phyloP scores from a whole-genome alignment of 2,329 filamentous ascomycete genomes.

The Alternaria arborescens region DNA sequence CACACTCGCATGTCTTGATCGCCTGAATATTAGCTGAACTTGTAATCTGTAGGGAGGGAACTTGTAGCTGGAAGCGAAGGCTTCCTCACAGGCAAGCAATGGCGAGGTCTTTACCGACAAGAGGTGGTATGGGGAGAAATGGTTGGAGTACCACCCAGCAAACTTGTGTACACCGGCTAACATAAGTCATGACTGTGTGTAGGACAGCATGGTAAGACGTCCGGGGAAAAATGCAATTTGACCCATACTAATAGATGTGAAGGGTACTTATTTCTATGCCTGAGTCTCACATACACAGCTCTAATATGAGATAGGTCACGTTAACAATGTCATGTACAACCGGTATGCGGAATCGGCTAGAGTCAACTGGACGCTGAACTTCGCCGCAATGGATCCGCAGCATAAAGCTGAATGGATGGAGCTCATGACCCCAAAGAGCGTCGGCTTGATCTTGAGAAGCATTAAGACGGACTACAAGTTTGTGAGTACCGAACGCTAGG shows the following conservation, averaged over 20 bases:
- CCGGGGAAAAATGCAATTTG: background rate
- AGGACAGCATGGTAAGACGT: slow-evolving; percentile 65
- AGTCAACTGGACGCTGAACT: slow-evolving; percentile 79
- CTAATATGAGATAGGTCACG: slow-evolving; percentile 66
- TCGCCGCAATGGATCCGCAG: slow-evolving; percentile 68
- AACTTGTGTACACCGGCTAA: slow-evolving; percentile 32
- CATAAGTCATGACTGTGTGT: slow-evolving; percentile 23
- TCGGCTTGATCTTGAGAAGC: slow-evolving; percentile 80
- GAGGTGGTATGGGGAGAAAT: slow-evolving; percentile 86
- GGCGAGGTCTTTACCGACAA: slow-evolving; percentile 70
- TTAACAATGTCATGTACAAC: slow-evolving; percentile 87
- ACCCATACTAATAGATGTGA: slow-evolving; percentile 10
- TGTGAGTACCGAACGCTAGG: slow-evolving; percentile 60
- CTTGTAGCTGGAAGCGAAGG: slow-evolving; percentile 78
- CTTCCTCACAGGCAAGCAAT: slow-evolving; percentile 70
- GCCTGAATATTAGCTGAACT: background rate
- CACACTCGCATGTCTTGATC: no score
- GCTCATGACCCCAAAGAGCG: slow-evolving; percentile 70
- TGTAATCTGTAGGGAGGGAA: slow-evolving; percentile 59
- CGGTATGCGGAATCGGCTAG: slow-evolving; percentile 84
- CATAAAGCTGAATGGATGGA: slow-evolving; percentile 72
- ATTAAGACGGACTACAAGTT: slow-evolving; percentile 90
- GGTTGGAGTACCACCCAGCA: slow-evolving; percentile 58
- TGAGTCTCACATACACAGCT: slow-evolving; percentile 8
- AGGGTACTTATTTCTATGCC: slow-evolving; percentile 19